Evolutionary conservation across 2,329 filamentous ascomycete genomes (phyloP).

Genomic region (Ceratocystis eucalypticola): DNA sequence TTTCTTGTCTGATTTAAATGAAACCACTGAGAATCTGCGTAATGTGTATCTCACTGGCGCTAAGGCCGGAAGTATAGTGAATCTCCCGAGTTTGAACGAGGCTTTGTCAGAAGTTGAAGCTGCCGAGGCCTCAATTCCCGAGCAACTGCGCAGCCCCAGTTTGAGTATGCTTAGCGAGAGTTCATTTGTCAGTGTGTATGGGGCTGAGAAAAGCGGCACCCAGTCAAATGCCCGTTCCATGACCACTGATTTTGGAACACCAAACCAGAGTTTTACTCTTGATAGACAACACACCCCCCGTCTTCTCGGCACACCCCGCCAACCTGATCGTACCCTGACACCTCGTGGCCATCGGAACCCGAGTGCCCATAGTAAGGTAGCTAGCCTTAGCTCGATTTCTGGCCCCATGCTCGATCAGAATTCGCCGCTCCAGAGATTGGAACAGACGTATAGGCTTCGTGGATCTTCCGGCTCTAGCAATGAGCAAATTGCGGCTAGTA

Average conservation of each 20-base stretch:
- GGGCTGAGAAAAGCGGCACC: slow-evolving; percentile 23
- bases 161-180: slow-evolving; percentile 54
- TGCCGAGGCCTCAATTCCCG: slow-evolving; percentile 10
- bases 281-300: slow-evolving; percentile 13
- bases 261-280: not conserved
- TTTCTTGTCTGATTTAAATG: slow-evolving; percentile 47
- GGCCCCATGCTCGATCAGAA: slow-evolving; percentile 31
- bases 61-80: slow-evolving; percentile 34
- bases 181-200: slow-evolving; percentile 53
- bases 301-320: not conserved
- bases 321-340: slow-evolving; percentile 3
- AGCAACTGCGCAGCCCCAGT: slow-evolving; percentile 41
- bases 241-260: not conserved
- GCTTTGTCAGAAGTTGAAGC: slow-evolving; percentile 15
- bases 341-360: slow-evolving; percentile 12
- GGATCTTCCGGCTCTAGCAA: slow-evolving; percentile 21
- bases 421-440: slow-evolving; percentile 40
- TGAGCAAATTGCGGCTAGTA: slow-evolving; percentile 21
- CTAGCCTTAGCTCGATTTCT: slow-evolving; percentile 29
- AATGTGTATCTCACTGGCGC: slow-evolving; percentile 41
- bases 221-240: not conserved
- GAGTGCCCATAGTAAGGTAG: slow-evolving; percentile 10
- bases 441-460: slow-evolving; percentile 25
- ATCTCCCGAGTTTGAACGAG: slow-evolving; percentile 30
- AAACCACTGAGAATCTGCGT: slow-evolving; percentile 46